phyloP scores from a whole-genome alignment of 345 rosid species.

The Brassica cretica region DNA sequence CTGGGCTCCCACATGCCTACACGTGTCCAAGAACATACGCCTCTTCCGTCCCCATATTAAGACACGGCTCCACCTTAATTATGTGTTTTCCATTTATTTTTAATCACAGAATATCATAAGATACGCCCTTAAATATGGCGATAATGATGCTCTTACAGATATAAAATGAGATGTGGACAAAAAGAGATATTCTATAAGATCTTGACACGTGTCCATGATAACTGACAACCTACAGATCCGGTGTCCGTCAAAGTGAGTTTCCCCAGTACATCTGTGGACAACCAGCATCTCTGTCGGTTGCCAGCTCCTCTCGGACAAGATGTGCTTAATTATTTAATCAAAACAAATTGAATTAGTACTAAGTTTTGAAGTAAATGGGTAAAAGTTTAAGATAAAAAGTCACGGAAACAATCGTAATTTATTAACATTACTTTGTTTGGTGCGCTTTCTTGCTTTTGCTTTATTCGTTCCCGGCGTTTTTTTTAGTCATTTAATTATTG shows the following conservation, averaged over 20 bases:
- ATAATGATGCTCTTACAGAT: neutral
- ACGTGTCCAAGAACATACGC: too few species aligned
- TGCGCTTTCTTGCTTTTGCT: constrained; percentile 8
- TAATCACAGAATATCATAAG: too few species aligned
- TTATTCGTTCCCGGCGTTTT: constrained; percentile 17
- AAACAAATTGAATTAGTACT: neutral
- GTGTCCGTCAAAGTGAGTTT: constrained; percentile 39
- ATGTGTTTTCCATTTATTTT: too few species aligned
- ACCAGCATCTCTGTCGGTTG: constrained; percentile 66
- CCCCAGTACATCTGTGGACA: constrained; percentile 35
- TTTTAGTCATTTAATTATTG: neutral
- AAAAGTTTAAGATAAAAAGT: neutral
- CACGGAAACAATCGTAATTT: neutral
- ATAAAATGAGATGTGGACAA: neutral
- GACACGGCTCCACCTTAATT: too few species aligned
- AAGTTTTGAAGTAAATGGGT: neutral
- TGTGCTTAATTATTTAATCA: neutral
- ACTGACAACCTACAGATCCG: constrained; percentile 58
- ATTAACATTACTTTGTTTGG: neutral
- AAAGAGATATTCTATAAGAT: neutral
- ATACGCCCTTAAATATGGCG: too few species aligned
- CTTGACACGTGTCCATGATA: constrained; percentile 49
- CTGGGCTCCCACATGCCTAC: too few species aligned
- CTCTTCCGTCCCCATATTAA: too few species aligned
- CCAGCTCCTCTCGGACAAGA: constrained; percentile 59